Evolutionary conservation across 2,329 filamentous ascomycete genomes (phyloP), one percentile per base, ranked within the genome.

Genomic region (Sporothrix curviconia): DNA sequence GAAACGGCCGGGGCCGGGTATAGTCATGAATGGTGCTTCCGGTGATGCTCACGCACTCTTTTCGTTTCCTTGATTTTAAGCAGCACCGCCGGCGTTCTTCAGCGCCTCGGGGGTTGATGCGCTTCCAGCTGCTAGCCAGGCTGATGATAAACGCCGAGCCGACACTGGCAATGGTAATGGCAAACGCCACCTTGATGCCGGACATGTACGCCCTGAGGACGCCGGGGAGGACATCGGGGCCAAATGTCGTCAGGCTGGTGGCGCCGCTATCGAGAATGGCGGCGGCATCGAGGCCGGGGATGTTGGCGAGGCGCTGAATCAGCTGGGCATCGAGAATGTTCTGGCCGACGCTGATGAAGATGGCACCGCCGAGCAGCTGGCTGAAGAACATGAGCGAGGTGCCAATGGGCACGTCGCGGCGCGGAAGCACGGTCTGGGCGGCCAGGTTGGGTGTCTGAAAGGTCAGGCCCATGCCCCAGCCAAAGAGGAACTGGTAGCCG

Each of bases 121-220:
- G 59, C 53, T 55, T 57, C 57, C 59, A 62, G 49, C 19, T 39
- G 55, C 60, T 61, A 12, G 66, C 55, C 15, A 71, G 64, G 19
- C 65, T 66, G 50, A 70, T 57, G 15, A 68, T 60, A 39, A 67
- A 71, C 43, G 69, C 55, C 2, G 55, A 15, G 24, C 62, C 58
- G 17, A 54, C 52, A 17, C 55, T 39, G 42, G 57, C 63, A 32
- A 62, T 44, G 49, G 59, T 56, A 34, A 64, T 59, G 17, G 56
- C 65, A 24, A 64, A 62, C 4, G 67, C 64, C 1, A 70, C 67
- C 44, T 68, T 64, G 34, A 64, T 47, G 0, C 63, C 78, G 59
- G 78, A 68, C 56, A 78, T 84, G 69, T 87, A 87, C 0, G 79
- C 80, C 0, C 64, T 55, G 9, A 84, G 69, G 22, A 87, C 80